Base-by-base conservation (phyloP, 768 basidiomycete species). In the Lactarius trivialis region DNA sequence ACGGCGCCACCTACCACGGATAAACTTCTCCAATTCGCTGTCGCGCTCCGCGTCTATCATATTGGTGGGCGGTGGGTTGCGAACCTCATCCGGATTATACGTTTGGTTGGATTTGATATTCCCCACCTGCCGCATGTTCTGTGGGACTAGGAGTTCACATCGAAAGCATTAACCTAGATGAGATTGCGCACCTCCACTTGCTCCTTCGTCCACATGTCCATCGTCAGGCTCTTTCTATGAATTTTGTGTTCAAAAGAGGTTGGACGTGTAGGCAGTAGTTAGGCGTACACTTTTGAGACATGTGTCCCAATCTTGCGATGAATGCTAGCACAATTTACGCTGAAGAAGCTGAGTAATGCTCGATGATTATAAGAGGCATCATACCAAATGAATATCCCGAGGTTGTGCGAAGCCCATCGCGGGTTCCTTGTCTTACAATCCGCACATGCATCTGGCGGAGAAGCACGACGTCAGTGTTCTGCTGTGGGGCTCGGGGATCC, bases 271-370 rank as follows among this genome's bases (percentile, higher is more conserved):
- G 49, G 17, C 30, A 58, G 37, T 8, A 26, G n/a, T 8, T 12
- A 55, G 33, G 79, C 83, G 71, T 78, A 94, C 92, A 98, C 91
- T 84, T 97, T 94, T 0, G 89, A 85, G 67, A 93, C 79, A 72
- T 98, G 95, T 5, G 92, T 95, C 2, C 95, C 95, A 61, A 98
- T 86, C 78, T 95, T 96, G 57, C 95, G 82, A 76, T 98, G 95
- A 55, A 96, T 84, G 61, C 89, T 88, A 17, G 95, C 95, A 71
- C 95, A 98, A 67, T 82, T 83, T 48, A 93, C 79, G 69, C 93
- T 94, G 63, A 37, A 64, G 58, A 65, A 33, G 62, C 64, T 62
- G 36, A 60, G 64, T 48, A 58, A 36, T 54, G 53, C 34, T 51
- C 45, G 43, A 55, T 19, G 53, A 53, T 15, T 32, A 51, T 48